These are phyloP conservation scores for Lecanicillium sp. DNA, from an alignment of 2,329 filamentous ascomycete genomes.

Conservation along the genomic window DNA sequence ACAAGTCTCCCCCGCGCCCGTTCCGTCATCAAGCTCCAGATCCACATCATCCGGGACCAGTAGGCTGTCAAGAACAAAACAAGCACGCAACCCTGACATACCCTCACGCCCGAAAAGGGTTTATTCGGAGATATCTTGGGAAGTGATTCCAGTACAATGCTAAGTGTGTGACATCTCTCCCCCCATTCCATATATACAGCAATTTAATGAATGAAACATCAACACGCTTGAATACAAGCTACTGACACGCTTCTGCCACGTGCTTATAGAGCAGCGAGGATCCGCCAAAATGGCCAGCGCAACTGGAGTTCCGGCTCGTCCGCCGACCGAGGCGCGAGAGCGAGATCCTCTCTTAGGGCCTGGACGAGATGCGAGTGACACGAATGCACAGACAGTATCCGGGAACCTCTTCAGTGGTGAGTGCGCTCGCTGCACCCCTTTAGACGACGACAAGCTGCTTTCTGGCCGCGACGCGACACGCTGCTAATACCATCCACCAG, in stretches of 20 bases:
- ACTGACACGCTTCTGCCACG: background rate
- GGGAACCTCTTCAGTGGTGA: no score
- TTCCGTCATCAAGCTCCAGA: background rate
- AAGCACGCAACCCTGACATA: no score
- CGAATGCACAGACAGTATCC: no score
- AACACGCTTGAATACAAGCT: no score
- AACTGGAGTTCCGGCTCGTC: slow-evolving; percentile 54
- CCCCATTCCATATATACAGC: no score
- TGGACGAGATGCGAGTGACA: background rate
- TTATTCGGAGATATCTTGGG: background rate
- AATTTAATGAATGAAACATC: no score
- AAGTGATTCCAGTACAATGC: background rate
- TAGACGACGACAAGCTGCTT: background rate
- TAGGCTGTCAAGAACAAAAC: background rate
- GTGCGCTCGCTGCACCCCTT: no score
- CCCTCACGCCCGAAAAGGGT: no score
- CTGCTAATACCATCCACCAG: no score
- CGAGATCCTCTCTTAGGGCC: background rate
- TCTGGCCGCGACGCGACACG: background rate
- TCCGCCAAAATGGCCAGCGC: slow-evolving; percentile 54
- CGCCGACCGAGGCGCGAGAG: slow-evolving; percentile 9
- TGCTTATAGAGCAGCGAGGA: background rate
- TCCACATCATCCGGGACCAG: background rate
- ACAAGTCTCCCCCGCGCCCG: slow-evolving; percentile 9
- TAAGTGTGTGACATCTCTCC: no score